Base-by-base conservation (phyloP, 2,329 filamentous ascomycete species). In the Monilinia polystroma region DNA sequence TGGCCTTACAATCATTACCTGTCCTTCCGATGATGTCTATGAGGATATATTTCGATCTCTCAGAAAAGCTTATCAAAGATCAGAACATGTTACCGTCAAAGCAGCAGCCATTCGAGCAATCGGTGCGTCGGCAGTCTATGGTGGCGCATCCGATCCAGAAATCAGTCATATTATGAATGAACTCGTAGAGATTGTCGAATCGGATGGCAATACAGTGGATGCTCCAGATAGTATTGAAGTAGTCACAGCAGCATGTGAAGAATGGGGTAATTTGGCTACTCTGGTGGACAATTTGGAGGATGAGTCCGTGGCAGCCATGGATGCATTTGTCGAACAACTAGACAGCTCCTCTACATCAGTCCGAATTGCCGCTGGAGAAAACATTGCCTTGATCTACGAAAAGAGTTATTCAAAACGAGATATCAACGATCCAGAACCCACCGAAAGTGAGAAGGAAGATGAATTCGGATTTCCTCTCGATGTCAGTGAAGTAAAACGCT, bases 341-440 rank as follows among this genome's bases (percentile, higher is more conserved):
- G 83, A 89, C 53, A 88, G 86, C 72, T 81, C 80, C 51, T 84
- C 88, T 67, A 78, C 84, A 0, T 77, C 79, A 11, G 88, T 91
- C 0, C 88, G 90, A 72, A 85, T 90, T 58, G 87, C 89, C 0
- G 87, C 89, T 0, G 89, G 88, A 20, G 87, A 91, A 74, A 89
- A 89, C 73, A 90, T 92, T 70, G 89, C 89, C 0, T 78, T 91
- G 1, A 78, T 91, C 2, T 91, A 87, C 74, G 89, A 92, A 74
- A 90, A 90, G 76, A 89, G 69, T 68, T 79, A 70, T 8, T 78
- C 78, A 2, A 75, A 78, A 43, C 76, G 78, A 18, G 82, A 85
- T 52, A 80, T 82, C 1, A 79, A 81, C 7, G 78, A 80, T 60
- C 35, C 79, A 77, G 7, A 77, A 79, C 1, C 76, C 74, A 7